Evolutionary conservation across 805 yeast species (phyloP).

Genomic region (Hemisphaericaspora nanyangensis): DNA sequence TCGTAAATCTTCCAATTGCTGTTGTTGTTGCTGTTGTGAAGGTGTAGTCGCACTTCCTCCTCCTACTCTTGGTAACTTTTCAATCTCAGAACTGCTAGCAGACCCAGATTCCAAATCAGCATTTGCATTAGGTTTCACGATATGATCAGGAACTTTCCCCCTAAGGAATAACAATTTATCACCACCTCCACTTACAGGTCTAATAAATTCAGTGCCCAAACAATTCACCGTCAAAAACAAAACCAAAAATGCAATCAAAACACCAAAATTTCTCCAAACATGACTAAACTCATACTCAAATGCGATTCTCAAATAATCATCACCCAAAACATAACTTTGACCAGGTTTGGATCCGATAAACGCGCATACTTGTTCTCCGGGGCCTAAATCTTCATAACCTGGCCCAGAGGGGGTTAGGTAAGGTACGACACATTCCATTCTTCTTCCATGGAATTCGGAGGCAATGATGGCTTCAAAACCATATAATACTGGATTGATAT

Average conservation of each 20-base stretch:
- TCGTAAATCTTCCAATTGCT: slow-evolving; percentile 19
- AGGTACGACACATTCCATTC: slow-evolving; percentile 20
- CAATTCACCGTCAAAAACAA: slow-evolving; percentile 18
- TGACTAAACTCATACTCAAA: slow-evolving; percentile 35
- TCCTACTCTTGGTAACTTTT: background rate
- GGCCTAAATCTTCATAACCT: slow-evolving; percentile 14
- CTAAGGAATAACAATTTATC: slow-evolving; percentile 27
- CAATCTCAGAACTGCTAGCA: background rate
- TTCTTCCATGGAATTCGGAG: slow-evolving; percentile 27
- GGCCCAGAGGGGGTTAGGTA: slow-evolving; percentile 24
- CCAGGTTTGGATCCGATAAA: slow-evolving; percentile 17
- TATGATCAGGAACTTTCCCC: slow-evolving; percentile 18
- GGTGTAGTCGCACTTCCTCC: background rate
- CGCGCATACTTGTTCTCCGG: slow-evolving; percentile 17
- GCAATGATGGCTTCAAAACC: slow-evolving; percentile 27
- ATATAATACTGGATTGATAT: slow-evolving; percentile 27
- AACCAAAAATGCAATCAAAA: slow-evolving; percentile 30
- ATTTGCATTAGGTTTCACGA: slow-evolving; percentile 13
- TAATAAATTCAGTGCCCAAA: slow-evolving; percentile 22
- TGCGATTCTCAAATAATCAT: slow-evolving; percentile 27
- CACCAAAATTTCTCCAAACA: slow-evolving; percentile 47
- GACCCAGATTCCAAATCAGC: slow-evolving; percentile 11
- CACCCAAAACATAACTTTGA: slow-evolving; percentile 25
- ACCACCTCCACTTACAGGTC: slow-evolving; percentile 31
- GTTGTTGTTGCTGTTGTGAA: slow-evolving; percentile 1